These are phyloP conservation scores for Scopulariopsis brevicaulis DNA, from an alignment of 2,329 filamentous ascomycete species.

Conservation along the genomic window DNA sequence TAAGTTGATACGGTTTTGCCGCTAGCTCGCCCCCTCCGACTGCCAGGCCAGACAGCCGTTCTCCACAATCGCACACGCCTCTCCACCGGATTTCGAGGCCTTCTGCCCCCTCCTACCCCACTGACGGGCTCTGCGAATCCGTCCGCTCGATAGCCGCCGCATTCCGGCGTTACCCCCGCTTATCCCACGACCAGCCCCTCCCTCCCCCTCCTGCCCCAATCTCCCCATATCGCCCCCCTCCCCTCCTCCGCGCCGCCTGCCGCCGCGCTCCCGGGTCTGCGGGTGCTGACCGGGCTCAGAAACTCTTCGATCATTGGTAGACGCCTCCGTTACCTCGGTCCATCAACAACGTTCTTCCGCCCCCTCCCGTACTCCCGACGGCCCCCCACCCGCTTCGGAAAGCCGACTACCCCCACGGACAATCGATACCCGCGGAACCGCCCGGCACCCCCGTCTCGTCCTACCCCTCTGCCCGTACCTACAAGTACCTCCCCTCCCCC, in stretches of 20 bases:
- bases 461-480: background rate
- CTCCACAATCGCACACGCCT: background rate
- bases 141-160: background rate
- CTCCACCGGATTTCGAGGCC: background rate
- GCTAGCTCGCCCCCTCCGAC: background rate
- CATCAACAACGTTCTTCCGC: background rate
- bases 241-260: background rate
- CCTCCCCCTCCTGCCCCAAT: too few species aligned
- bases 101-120: background rate
- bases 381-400: background rate
- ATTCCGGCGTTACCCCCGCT: background rate
- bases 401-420: background rate
- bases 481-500: background rate
- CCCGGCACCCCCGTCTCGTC: background rate
- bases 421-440: background rate
- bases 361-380: background rate
- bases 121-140: background rate
- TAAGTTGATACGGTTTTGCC: background rate
- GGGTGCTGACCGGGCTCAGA: background rate
- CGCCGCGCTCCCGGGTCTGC: background rate
- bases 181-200: background rate
- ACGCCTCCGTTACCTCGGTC: background rate
- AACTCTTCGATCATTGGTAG: background rate
- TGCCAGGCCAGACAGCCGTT: background rate
- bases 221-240: background rate